Conservation (phyloP, 805 yeast species). For the Sporopachydermia lactativora region DNA sequence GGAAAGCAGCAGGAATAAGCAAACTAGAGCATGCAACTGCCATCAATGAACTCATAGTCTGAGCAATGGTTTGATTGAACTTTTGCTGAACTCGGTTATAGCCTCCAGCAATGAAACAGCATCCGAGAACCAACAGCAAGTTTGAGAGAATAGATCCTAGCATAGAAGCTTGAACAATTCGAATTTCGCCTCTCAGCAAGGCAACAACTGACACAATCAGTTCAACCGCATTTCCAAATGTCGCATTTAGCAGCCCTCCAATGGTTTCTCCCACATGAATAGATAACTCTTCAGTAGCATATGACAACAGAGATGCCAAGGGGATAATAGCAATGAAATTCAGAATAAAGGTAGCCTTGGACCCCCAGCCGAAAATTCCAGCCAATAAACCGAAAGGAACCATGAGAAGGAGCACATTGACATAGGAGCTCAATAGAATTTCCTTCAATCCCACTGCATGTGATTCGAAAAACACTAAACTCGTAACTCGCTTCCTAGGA, state of each 20-base stretch:
- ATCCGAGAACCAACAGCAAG: constrained; percentile 81
- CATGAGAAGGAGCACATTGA: constrained; percentile 62
- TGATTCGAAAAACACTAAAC: background rate
- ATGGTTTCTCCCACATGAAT: constrained; percentile 81
- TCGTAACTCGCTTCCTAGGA: background rate
- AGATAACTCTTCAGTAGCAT: constrained; percentile 86
- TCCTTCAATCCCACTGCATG: constrained; percentile 3
- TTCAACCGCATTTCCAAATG: constrained; percentile 97
- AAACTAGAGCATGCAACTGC: constrained; percentile 83
- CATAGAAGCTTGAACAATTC: constrained; percentile 96
- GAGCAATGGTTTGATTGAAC: constrained; percentile 94
- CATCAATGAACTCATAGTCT: constrained; percentile 90
- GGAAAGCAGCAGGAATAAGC: constrained; percentile 92
- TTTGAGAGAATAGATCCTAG: constrained; percentile 87
- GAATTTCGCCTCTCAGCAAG: constrained; percentile 66
- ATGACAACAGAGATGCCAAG: constrained; percentile 78
- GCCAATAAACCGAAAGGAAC: constrained; percentile 85
- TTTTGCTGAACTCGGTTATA: constrained; percentile 71
- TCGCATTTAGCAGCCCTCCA: constrained; percentile 91
- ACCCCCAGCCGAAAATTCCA: constrained; percentile 42
- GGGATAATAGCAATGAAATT: constrained; percentile 90
- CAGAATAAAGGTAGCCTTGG: constrained; percentile 45
- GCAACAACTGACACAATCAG: constrained; percentile 91
- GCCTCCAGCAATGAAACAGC: constrained; percentile 91
- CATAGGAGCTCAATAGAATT: constrained; percentile 36